Evolutionary conservation across 2,329 filamentous ascomycete species (phyloP), one percentile per base, ranked within the genome.

Genomic region (Fusarium circinatum): DNA sequence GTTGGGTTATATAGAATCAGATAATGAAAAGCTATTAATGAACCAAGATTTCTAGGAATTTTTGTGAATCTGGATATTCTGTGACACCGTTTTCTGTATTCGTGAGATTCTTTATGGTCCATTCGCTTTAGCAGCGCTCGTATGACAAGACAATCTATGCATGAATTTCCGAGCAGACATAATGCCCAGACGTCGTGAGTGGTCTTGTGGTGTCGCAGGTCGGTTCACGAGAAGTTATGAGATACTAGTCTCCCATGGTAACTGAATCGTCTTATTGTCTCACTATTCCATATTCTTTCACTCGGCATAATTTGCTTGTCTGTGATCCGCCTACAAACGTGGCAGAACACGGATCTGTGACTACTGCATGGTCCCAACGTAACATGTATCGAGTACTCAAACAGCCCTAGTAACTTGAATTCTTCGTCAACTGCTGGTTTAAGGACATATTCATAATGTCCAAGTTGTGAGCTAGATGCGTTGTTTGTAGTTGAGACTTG

Each of bases 1-100:
- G 51, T 36, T 39, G 14, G 28, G 18, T 17, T 22, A 61, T 38
- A n/a, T 51, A 42, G 34, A 67, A 56, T 32, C 24, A 42, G 11
- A 39, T 55, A 34, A 55, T 63, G 8, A 38, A 6, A 55, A 62
- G 26, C 30, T 55, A 62, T 28, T 55, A 68, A 68, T 36, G 22
- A 68, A 36, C 17, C 3, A 52, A 26, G 1, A 20, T 8, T 12
- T 20, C 1, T 26, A 0, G n/a, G 9, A 6, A 26, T 8, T 4
- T 5, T 20, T 8, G n/a, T 15, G 4, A 2, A 7, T 17, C 1
- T 36, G 6, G 3, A 12, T 34, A 1, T 24, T 34, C 2, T 24
- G 13, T 8, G n/a, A 20, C 6, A 5, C 13, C 9, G 9, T 20
- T 24, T 18, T 4, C 4, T 24, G 3, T 8, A 8, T 34, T 11